Percentiles rank a stretch among this genome's conserved stretches.
Conservation (phyloP, 2,329 filamentous ascomycete species). For the Verticillium dahliae region DNA sequence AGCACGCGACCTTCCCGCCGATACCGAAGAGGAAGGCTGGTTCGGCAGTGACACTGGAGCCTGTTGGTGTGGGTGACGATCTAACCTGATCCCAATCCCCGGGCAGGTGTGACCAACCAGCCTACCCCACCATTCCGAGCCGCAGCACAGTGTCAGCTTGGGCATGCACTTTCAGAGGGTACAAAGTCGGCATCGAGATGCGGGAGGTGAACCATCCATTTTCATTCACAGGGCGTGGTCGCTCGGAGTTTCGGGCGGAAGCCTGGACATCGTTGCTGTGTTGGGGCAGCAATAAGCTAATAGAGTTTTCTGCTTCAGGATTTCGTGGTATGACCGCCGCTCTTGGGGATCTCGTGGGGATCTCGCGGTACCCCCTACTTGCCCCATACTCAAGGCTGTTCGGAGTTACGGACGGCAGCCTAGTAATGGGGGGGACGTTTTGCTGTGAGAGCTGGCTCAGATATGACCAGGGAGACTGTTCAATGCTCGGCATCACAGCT, state of each 20-base stretch:
- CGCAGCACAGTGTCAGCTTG: not conserved
- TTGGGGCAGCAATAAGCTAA: not conserved
- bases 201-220: no score
- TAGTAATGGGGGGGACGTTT: not conserved
- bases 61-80: not conserved
- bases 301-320: not conserved
- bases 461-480: no score
- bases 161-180: not conserved
- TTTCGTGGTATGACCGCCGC: no score
- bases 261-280: not conserved
- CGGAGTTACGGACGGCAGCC: not conserved
- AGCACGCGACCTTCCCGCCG: not conserved
- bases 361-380: no score
- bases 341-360: no score
- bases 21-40: not conserved
- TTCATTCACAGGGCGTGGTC: no score
- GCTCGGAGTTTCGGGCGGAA: no score
- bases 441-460: no score
- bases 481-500: not conserved
- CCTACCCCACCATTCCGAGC: not conserved
- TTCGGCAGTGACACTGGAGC: not conserved
- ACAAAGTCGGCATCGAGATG: no score
- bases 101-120: not conserved
- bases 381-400: not conserved
- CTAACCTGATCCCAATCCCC: not conserved